Evolutionary conservation across 805 yeast species (phyloP), one percentile per base, ranked within the genome.

Genomic region (Candida ipomoeae): DNA sequence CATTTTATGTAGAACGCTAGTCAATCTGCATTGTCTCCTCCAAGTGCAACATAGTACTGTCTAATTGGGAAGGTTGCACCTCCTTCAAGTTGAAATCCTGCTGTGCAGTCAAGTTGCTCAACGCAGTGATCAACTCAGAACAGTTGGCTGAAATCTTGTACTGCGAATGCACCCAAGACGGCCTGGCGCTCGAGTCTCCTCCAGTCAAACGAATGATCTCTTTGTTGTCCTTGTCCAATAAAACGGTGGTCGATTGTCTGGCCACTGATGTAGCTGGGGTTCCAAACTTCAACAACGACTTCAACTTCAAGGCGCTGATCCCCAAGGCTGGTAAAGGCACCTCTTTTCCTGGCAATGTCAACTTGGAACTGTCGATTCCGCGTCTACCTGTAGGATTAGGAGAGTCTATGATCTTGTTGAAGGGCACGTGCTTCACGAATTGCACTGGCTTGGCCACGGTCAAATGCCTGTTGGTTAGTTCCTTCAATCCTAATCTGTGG

Each of bases 101-200:
- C 58, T 77, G 73, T 63, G 85, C 92, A 26, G 80, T 71, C 60
- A 86, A 70, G 54, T 80, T 77, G 49, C 80, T 77, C 64, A 87
- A 73, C 53, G 81, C 79, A 54, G 73, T 64, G 40, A 83, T 75
- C 49, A 80, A 78, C 49, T 75, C 73, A 14, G 55, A 53, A 50
- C 61, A 74, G 6, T 73, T 70, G 42, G 80, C 81, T 31, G 75
- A 67, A 49, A 92, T 69, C 66, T 84, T 84, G 69, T 74, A 83
- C 39, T 79, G 73, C 26, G 96, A 88, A 65, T 91, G 97, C 40
- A 87, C 85, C 94, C 96, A 94, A 58, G 89, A 81, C 59, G 97
- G 91, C 52, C 79, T 77, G 48, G 83, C 77, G 23, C 84, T 75
- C 59, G 78, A 75, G 36, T 74, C 66, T 44, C 96, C 96, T 43